A percentile compares a stretch with the other conserved stretches of the same genome.
Evolutionary conservation across 306 rosid genomes (phyloP).

Genomic region (apple (Malus domestica)): DNA sequence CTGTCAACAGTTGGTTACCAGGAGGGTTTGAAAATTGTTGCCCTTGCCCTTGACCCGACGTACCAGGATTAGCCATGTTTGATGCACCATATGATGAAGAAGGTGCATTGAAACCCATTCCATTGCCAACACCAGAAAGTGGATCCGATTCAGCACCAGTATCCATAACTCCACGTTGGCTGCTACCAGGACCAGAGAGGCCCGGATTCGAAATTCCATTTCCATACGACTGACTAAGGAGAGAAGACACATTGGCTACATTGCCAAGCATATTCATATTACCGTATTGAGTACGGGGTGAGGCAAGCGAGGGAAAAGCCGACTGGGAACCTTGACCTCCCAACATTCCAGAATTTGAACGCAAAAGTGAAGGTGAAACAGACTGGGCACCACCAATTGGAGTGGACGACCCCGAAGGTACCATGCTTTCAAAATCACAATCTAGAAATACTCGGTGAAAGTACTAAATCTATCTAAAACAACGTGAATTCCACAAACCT

Average conservation of each 20-base stretch:
- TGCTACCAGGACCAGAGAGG: constrained; percentile 59
- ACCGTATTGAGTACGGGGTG: constrained; percentile 63
- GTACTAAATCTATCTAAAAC: constrained; percentile 39
- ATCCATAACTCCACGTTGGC: constrained; percentile 69
- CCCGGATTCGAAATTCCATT: constrained; percentile 67
- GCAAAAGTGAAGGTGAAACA: constrained; percentile 68
- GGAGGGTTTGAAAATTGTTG: constrained; percentile 71
- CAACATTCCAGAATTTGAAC: constrained; percentile 80
- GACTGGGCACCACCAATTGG: constrained; percentile 85
- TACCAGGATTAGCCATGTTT: constrained; percentile 53
- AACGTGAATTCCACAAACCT: constrained; percentile 35
- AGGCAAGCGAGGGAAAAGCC: constrained; percentile 61
- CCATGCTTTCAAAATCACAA: constrained; percentile 49
- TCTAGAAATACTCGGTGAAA: constrained; percentile 31
- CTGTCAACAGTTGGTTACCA: constrained; percentile 58
- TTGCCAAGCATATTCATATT: constrained; percentile 78
- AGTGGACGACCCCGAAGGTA: constrained; percentile 82
- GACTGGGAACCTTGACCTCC: constrained; percentile 82
- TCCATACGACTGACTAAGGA: constrained; percentile 70
- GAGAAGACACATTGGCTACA: constrained; percentile 67
- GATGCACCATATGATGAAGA: constrained; percentile 59
- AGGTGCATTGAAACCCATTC: constrained; percentile 53
- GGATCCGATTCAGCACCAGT: constrained; percentile 71
- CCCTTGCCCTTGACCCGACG: constrained; percentile 62
- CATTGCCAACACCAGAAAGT: constrained; percentile 64